phyloP scores from a whole-genome alignment of 108 stramenopile species.

The Chaetoceros tenuissimus region DNA sequence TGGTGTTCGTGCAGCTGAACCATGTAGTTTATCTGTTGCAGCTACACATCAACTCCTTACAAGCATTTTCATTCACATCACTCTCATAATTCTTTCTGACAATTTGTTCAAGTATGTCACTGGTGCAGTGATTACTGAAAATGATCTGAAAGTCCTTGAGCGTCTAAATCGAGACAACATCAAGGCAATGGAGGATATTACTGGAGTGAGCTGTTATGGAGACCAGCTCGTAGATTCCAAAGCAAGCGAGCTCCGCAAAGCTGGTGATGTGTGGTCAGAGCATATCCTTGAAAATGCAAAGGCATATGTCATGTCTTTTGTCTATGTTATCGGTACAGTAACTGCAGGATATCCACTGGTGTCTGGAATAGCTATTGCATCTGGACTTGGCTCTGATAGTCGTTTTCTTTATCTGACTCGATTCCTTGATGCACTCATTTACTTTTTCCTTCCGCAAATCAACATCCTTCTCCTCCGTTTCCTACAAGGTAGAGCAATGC shows the following conservation, averaged over 20 bases:
- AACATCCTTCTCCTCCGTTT: conserved; percentile 31
- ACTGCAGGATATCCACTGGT: conserved; percentile 28
- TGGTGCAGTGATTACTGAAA: conserved; percentile 25
- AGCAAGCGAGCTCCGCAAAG: conserved; percentile 24
- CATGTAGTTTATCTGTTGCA: conserved; percentile 33
- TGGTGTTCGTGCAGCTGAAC: conserved; percentile 41
- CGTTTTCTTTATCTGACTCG: conserved; percentile 24
- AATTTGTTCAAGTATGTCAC: conserved; percentile 22
- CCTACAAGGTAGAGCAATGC: conserved; percentile 30
- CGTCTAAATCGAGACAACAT: conserved; percentile 31
- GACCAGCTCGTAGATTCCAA: conserved; percentile 18
- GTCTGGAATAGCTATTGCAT: conserved; percentile 19
- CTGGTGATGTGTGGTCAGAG: conserved; percentile 35
- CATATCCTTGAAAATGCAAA: conserved; percentile 28
- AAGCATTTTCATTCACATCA: conserved; percentile 35
- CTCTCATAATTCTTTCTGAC: conserved; percentile 25
- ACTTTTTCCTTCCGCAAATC: conserved; percentile 50
- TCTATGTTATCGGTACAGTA: conserved; percentile 30
- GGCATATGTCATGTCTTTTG: conserved; percentile 34
- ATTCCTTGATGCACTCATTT: conserved; percentile 41
- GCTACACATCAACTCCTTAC: conserved; percentile 40
- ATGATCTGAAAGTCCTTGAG: conserved; percentile 30
- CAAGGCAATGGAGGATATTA: conserved; percentile 33
- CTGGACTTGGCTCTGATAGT: conserved; percentile 13
- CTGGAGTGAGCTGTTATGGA: conserved; percentile 23